Percentiles rank a stretch among this genome's conserved stretches.
phyloP scores from a whole-genome alignment of 1,139 yeast genomes.

The Sugiyamaella japonica region DNA sequence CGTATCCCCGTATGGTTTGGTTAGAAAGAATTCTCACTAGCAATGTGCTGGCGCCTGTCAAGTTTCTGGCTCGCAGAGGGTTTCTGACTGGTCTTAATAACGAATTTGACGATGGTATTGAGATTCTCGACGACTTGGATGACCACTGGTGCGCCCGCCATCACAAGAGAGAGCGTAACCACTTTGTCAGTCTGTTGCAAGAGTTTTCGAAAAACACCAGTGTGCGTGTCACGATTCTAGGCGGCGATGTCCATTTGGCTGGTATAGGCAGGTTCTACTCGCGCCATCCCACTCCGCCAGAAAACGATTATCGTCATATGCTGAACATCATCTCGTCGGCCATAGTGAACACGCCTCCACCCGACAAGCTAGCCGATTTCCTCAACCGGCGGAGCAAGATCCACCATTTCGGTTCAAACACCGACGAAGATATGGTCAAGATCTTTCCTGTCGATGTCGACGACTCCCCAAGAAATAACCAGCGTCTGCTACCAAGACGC shows the following conservation, averaged over 20 bases:
- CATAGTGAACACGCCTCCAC: constrained; percentile 90
- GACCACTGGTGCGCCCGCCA: constrained; percentile 95
- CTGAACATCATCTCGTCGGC: constrained; percentile 87
- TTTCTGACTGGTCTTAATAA: constrained; percentile 63
- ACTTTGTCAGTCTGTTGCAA: constrained; percentile 55
- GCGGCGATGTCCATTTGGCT: constrained; percentile 93
- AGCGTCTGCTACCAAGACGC: constrained; percentile 70
- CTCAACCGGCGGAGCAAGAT: constrained; percentile 63
- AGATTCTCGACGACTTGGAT: constrained; percentile 84
- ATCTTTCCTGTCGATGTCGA: constrained; percentile 64
- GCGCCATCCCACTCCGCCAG: constrained; percentile 53
- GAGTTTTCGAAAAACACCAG: constrained; percentile 63
- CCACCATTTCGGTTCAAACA: constrained; percentile 62
- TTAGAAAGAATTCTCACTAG: constrained; percentile 67
- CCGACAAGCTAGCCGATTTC: constrained; percentile 75
- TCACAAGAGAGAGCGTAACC: constrained; percentile 78
- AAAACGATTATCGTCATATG: constrained; percentile 71
- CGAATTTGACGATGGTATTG: constrained; percentile 88
- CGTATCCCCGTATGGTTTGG: constrained; percentile 92
- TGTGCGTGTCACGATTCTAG: constrained; percentile 75
- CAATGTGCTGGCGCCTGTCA: constrained; percentile 60
- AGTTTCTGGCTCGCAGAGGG: constrained; percentile 67
- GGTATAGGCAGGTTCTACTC: constrained; percentile 77
- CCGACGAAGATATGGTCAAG: constrained; percentile 81
- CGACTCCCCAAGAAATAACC: constrained; percentile 54